Base-by-base conservation (phyloP, 176 grass and related monocot species). In the Raddia guianensis region DNA sequence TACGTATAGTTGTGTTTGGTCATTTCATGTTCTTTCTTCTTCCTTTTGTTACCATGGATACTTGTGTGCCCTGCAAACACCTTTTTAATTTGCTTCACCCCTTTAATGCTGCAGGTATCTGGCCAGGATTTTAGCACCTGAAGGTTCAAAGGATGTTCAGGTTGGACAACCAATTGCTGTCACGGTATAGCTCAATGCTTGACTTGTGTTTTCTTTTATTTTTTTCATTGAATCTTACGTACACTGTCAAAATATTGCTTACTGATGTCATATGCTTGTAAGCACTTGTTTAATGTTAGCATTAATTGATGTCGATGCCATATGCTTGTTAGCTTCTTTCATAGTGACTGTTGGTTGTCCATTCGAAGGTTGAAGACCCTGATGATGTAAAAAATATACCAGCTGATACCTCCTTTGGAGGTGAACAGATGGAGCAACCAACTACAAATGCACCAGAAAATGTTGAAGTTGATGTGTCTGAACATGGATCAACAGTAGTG, bases 121-220 rank as follows among this genome's bases (percentile, higher is more conserved):
- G 86, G 96, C 96, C 46, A 98, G 93, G 84, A 98, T 98, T 86
- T 90, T 98, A 83, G 78, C 91, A 84, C 92, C 92, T n/a, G 92
- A 95, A 95, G 96, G 96, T 86, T 91, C 96, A 37, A 98, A 95
- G 76, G 92, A 98, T 81, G 84, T 98, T 85, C 88, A 85, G 72
- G 96, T 98, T 76, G 90, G 96, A 84, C 88, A 89, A 45, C 96
- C 96, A 20, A 91, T 98, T 91, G 88, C 86, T 86, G 82, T 98
- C 52, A 91, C 92, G 84, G 96, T 98, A 95, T 88, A 81, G 57
- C 79, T 89, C 68, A 63, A 74, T 75, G 45, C 44, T 78, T 85
- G 62, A 63, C 62, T 80, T 55, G 34, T 72, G 11, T 0, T 21
- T 69, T 11, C 40, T 21, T 69, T 11, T 40, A 9, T 66, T 27